These are phyloP conservation scores for Phytopythium sindhum DNA, from an alignment of 352 stramenopile species.

Conservation along the genomic window DNA sequence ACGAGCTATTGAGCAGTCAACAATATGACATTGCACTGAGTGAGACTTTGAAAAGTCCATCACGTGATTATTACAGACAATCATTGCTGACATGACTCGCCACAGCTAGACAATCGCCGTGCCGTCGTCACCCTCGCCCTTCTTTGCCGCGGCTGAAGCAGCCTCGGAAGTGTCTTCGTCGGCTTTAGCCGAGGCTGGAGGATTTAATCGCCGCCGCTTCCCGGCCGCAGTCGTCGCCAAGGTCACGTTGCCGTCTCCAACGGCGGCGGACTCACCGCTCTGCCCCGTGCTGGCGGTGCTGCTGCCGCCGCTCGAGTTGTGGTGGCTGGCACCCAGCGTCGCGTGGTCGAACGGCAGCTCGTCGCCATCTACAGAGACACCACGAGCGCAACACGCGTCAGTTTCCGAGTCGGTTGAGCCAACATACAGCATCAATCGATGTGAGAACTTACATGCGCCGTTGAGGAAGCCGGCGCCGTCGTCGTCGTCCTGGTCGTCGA, in stretches of 20 bases:
- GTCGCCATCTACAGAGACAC: slow-evolving; percentile 23
- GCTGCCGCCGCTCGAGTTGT: slow-evolving; percentile 16
- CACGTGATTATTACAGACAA: background rate
- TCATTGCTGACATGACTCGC: no score
- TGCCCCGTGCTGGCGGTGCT: slow-evolving; percentile 6
- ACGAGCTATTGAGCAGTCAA: no score
- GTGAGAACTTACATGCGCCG: slow-evolving; percentile 21
- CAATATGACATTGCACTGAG: no score
- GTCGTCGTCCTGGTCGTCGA: slow-evolving; percentile 19
- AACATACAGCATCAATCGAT: background rate
- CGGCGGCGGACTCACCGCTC: background rate
- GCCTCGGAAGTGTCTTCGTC: background rate
- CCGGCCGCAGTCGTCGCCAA: background rate
- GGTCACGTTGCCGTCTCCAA: background rate
- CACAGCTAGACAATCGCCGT: background rate
- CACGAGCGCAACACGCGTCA: background rate
- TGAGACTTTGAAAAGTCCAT: no score
- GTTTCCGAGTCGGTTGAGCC: background rate
- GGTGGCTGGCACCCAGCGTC: slow-evolving; percentile 15
- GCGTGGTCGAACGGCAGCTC: slow-evolving; percentile 32
- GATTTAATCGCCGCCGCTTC: slow-evolving; percentile 25
- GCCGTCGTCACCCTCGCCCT: slow-evolving; percentile 1
- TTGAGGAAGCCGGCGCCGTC: slow-evolving; percentile 27
- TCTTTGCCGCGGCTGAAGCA: slow-evolving; percentile 5
- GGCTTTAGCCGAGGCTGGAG: background rate